These are phyloP conservation scores for Taiozyma sp. DNA, from an alignment of 1,139 yeast species.

Conservation along the genomic window DNA sequence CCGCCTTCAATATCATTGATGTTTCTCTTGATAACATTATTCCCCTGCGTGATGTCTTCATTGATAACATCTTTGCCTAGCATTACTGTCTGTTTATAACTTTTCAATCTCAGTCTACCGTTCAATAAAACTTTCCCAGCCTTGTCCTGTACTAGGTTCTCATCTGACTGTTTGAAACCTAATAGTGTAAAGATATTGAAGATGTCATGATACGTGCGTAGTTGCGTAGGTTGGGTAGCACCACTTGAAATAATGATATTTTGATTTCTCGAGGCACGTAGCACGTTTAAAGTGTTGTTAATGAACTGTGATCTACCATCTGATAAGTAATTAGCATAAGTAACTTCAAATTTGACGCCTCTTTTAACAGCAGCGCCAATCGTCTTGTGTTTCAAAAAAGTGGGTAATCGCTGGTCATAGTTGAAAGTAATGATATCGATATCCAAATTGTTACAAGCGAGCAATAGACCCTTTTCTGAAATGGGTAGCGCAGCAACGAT, in stretches of 20 bases:
- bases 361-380: constrained; percentile 78
- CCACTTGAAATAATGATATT: constrained; percentile 83
- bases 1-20: constrained; percentile 22
- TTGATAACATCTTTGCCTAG: constrained; percentile 39
- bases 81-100: constrained; percentile 64
- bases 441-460: constrained; percentile 67
- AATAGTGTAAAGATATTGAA: constrained; percentile 60
- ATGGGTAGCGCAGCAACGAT: constrained; percentile 77
- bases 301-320: constrained; percentile 56
- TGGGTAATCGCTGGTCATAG: constrained; percentile 62
- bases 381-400: constrained; percentile 76
- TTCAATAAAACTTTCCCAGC: constrained; percentile 62
- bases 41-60: constrained; percentile 12
- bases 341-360: constrained; percentile 80
- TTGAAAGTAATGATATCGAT: constrained; percentile 78
- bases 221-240: constrained; percentile 51
- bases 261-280: constrained; percentile 78
- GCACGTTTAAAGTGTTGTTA: constrained; percentile 65
- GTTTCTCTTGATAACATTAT: constrained; percentile 17
- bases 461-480: constrained; percentile 73
- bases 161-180: constrained; percentile 51
- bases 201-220: constrained; percentile 67
- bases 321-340: constrained; percentile 51
- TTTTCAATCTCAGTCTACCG: constrained; percentile 66
- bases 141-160: constrained; percentile 53